Evolutionary conservation across 192 early-diverging fungal species (phyloP).

Genomic region (Backusella psychrophila): DNA sequence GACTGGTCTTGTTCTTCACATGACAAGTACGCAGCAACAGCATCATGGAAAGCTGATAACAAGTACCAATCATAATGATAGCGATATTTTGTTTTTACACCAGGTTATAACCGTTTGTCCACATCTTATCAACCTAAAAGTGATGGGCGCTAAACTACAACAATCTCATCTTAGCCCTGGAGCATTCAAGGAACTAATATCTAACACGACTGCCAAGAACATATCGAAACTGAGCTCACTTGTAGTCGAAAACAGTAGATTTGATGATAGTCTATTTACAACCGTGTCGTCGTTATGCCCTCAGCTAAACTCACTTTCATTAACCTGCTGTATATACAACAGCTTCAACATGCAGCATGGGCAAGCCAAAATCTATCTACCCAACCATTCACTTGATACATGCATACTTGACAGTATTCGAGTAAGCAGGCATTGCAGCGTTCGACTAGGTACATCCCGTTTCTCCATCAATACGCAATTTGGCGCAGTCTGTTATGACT

Average conservation of each 20-base stretch:
- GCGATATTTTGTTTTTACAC: neutral
- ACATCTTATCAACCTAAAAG: neutral
- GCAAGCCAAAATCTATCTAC: neutral
- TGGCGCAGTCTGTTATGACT: neutral
- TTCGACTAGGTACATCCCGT: neutral
- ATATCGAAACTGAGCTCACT: neutral
- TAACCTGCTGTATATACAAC: neutral
- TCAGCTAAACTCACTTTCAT: neutral
- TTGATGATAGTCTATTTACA: neutral
- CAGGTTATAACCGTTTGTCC: neutral
- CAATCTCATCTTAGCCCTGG: neutral
- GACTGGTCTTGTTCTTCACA: neutral
- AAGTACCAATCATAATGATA: neutral
- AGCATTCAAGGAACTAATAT: neutral
- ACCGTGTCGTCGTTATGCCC: neutral
- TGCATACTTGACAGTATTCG: neutral
- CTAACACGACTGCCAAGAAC: neutral
- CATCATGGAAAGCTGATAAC: neutral
- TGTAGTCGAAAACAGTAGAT: neutral
- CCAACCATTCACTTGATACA: neutral
- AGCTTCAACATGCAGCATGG: neutral
- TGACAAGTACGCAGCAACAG: neutral
- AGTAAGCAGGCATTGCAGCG: neutral
- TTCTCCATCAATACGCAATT: neutral
- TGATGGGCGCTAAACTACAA: neutral